Conservation (phyloP, 2,329 filamentous ascomycete species). For the Fusarium coicis region DNA sequence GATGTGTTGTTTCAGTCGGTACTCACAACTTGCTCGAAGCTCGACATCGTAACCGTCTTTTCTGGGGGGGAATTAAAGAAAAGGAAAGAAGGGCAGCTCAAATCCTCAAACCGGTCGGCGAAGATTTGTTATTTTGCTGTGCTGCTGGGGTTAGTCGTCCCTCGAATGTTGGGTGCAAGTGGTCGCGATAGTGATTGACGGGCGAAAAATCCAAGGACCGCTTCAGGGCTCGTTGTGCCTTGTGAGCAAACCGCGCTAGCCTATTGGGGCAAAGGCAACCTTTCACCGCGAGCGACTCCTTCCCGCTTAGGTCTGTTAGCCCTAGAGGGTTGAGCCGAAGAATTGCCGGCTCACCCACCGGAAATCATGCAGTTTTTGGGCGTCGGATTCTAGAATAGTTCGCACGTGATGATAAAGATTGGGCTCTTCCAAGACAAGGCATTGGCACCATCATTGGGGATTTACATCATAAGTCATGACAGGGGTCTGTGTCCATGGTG, state of each 20-base stretch:
- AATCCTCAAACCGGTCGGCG: conserved; percentile 53
- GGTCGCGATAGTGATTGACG: conserved; percentile 54
- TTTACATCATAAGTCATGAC: conserved; percentile 3
- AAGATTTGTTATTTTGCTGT: conserved; percentile 53
- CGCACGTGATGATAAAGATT: conserved; percentile 23
- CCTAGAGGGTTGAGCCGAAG: conserved; percentile 48
- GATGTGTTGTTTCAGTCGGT: conserved; percentile 20
- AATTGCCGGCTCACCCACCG: conserved; percentile 43
- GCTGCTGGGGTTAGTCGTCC: conserved; percentile 57
- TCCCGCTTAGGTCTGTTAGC: conserved; percentile 55
- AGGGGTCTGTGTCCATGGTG: neutral
- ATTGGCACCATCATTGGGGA: neutral
- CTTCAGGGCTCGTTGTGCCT: conserved; percentile 55
- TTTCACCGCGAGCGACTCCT: conserved; percentile 50
- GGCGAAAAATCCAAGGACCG: conserved; percentile 55
- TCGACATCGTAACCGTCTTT: conserved; percentile 67
- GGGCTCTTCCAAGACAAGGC: neutral
- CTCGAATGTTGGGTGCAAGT: conserved; percentile 51
- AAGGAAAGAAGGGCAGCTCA: conserved; percentile 51
- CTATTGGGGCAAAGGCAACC: conserved; percentile 44
- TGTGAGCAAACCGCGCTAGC: conserved; percentile 50
- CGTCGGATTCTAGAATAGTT: neutral
- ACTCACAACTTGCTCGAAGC: conserved; percentile 78
- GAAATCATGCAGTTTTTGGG: neutral
- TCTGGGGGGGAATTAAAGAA: conserved; percentile 45